Base-by-base conservation (phyloP, 176 grass and related monocot genomes). In the Oryza officinalis region DNA sequence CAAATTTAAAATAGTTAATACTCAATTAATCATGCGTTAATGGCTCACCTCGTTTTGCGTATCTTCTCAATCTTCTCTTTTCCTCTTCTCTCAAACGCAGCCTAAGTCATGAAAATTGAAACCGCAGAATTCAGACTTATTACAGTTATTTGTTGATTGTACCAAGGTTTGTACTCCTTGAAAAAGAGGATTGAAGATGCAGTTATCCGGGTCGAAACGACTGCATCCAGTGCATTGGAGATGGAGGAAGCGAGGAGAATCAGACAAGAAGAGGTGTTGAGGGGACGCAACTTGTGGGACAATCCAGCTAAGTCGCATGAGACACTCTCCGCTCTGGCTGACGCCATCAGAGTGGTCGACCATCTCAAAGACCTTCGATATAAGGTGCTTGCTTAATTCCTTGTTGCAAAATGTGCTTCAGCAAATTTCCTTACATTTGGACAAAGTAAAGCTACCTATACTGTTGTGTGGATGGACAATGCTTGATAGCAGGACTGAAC, bases 171-270 rank as follows among this genome's bases (percentile, higher is more conserved):
- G 70, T 94, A 98, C 73, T 91, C 93, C 64, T 77, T 93, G 65
- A 95, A 84, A 87, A 95, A 91, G 88, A 90, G 90, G 79, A 95
- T 98, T 41, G 89, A 95, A 83, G 93, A 98, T 83, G 84, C 68
- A 27, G 89, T 98, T 78, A 75, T 71, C 49, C 96, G 73, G 44
- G 87, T 93, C 27, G 96, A 93, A 72, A 79, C 69, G 6, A 88
- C 87, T 2, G 77, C 89, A 25, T 85, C 91, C 40, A 86, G 72
- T 50, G 96, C 93, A 33, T 33, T 98, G 72, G 89, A 88, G 74
- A 78, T 90, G 27, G 96, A 98, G 81, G 91, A 98, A 90, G 93
- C 91, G 26, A 83, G 35, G 44, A 88, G 81, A 93, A 87, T 90
- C 46, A 60, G 92, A 28, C 93, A 98, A 10, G 93, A 98, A 81